phyloP scores from a whole-genome alignment of 2,329 filamentous ascomycete genomes.

The Xylariaceae sp. region DNA sequence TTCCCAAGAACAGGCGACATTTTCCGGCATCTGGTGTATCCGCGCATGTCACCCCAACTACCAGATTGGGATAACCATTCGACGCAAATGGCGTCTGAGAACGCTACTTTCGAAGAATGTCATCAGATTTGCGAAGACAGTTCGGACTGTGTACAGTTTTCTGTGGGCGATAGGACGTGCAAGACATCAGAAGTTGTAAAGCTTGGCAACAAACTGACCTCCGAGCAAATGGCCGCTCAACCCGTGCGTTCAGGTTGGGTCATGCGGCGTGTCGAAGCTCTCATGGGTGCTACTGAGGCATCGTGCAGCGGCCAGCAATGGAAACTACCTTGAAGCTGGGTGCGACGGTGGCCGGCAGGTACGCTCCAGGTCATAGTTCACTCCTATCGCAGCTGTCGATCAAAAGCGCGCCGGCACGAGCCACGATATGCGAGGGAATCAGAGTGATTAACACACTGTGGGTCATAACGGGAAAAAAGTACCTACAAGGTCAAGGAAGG shows the following conservation, averaged over 20 bases:
- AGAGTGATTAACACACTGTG: too few species aligned
- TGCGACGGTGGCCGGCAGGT: too few species aligned
- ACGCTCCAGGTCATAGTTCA: too few species aligned
- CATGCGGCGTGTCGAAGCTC: constrained; percentile 1
- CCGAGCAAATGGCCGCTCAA: neutral
- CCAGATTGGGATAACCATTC: constrained; percentile 15
- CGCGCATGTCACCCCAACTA: constrained; percentile 1
- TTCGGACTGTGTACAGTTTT: constrained; percentile 12
- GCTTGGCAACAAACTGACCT: neutral
- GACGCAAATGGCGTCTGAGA: neutral
- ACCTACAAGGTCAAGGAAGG: too few species aligned
- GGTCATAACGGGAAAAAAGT: too few species aligned
- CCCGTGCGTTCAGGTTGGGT: constrained; percentile 13
- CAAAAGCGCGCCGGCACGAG: too few species aligned
- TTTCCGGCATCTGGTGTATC: constrained; percentile 10
- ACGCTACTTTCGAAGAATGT: constrained; percentile 10
- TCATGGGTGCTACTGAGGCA: constrained; percentile 4
- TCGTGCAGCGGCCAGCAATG: constrained; percentile 7
- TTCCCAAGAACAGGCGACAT: constrained; percentile 14
- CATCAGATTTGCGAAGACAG: constrained; percentile 4
- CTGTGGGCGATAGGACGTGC: constrained; percentile 5
- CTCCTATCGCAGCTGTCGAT: too few species aligned
- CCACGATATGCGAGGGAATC: too few species aligned
- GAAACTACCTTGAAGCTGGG: constrained; percentile 7
- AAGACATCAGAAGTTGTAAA: constrained; percentile 3